Conservation (phyloP, 805 yeast genomes). For the Yamadazyma sp. region DNA sequence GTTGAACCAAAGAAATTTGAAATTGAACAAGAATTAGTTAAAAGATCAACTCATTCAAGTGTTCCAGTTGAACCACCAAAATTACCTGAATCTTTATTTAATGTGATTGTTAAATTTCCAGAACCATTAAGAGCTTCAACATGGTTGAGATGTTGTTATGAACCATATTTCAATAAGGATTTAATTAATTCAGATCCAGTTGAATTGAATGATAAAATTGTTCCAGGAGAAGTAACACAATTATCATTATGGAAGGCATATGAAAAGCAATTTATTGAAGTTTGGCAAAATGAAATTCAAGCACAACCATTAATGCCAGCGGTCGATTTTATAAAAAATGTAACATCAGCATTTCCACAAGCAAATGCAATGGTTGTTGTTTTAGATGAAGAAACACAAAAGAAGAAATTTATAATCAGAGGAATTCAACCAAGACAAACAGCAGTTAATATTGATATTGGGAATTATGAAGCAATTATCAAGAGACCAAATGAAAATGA, state of each 20-base stretch:
- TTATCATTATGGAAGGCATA: slow-evolving; percentile 94
- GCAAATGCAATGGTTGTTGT: slow-evolving; percentile 92
- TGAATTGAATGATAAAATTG: slow-evolving; percentile 15
- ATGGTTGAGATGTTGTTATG: slow-evolving; percentile 92
- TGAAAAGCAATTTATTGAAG: slow-evolving; percentile 77
- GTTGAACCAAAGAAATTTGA: slow-evolving; percentile 28
- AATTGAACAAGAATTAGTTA: slow-evolving; percentile 38
- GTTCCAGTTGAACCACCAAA: slow-evolving; percentile 67
- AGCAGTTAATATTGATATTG: slow-evolving; percentile 47
- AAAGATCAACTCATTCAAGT: slow-evolving; percentile 44
- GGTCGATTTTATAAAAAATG: slow-evolving; percentile 94
- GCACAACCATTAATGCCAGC: slow-evolving; percentile 69
- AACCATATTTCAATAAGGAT: slow-evolving; percentile 43
- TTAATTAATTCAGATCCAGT: slow-evolving; percentile 21
- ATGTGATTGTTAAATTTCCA: slow-evolving; percentile 58
- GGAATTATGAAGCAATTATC: slow-evolving; percentile 41
- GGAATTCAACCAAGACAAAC: slow-evolving; percentile 85
- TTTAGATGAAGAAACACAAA: slow-evolving; percentile 46
- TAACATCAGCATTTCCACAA: slow-evolving; percentile 85
- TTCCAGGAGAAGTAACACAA: slow-evolving; percentile 83
- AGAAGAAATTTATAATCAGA: slow-evolving; percentile 83
- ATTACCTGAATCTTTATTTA: slow-evolving; percentile 51
- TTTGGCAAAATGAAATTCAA: slow-evolving; percentile 41
- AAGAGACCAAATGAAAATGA: slow-evolving; percentile 14
- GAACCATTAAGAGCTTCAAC: slow-evolving; percentile 92